These are phyloP conservation scores for Clarireedia sp. DNA, from an alignment of 2,329 filamentous ascomycete species.

Conservation along the genomic window DNA sequence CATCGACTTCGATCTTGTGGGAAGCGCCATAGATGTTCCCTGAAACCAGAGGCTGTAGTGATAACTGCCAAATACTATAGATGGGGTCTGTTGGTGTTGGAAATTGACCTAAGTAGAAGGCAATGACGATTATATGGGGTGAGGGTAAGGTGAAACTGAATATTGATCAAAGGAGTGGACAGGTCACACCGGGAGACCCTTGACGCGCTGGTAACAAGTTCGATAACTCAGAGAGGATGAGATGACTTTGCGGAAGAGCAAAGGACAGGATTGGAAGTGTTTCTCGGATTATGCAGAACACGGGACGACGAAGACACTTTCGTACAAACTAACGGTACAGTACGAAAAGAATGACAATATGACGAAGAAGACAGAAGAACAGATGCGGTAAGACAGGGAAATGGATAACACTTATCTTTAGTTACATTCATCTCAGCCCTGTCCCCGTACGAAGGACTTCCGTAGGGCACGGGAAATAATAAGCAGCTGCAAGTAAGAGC, in stretches of 20 bases:
- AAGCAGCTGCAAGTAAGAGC: conserved; percentile 11
- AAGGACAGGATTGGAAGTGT: neutral
- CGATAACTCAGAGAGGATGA: conserved; percentile 5
- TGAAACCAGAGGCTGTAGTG: neutral
- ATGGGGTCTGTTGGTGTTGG: conserved; percentile 1
- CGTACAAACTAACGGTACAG: neutral
- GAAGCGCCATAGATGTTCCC: conserved; percentile 16
- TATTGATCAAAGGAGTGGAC: conserved; percentile 24
- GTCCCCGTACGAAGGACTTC: no score
- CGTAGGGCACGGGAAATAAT: neutral
- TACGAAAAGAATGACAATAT: conserved; percentile 10
- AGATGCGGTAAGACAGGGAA: conserved; percentile 11
- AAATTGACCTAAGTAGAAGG: conserved; percentile 13
- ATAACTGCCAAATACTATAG: neutral
- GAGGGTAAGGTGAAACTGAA: conserved; percentile 17
- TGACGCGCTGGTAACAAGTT: conserved; percentile 10
- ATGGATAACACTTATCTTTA: conserved; percentile 6
- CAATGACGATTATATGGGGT: neutral
- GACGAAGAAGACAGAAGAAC: conserved; percentile 18
- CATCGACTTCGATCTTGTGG: conserved; percentile 17
- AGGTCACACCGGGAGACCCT: conserved; percentile 28
- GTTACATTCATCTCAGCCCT: conserved; percentile 3
- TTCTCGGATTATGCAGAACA: no score
- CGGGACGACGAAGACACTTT: no score
- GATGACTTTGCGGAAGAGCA: neutral